Conservation (phyloP, 176 grass and related monocot species). For the Triticum timopheevii region DNA sequence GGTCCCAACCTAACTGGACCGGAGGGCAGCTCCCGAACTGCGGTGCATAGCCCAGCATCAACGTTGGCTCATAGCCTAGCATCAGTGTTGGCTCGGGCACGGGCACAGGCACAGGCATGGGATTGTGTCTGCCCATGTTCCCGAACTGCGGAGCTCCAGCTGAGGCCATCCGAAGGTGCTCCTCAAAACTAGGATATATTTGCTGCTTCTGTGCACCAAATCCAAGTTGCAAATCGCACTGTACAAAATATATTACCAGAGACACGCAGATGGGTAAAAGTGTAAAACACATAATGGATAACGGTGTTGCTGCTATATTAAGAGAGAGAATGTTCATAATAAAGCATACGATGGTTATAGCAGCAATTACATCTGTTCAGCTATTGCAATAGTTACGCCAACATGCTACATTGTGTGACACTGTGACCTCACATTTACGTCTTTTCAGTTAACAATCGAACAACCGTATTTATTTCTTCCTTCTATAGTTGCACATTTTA, state of each 20-base stretch:
- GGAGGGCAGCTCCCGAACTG: slow-evolving; percentile 52
- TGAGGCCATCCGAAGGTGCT: slow-evolving; percentile 60
- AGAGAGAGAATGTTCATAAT: neutral
- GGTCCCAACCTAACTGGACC: slow-evolving; percentile 72
- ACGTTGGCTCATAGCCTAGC: slow-evolving; percentile 68
- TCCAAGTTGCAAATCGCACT: slow-evolving; percentile 53
- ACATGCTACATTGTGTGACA: slow-evolving; percentile 8
- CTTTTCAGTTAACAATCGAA: slow-evolving; percentile 14
- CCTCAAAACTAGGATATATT: slow-evolving; percentile 52
- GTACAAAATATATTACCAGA: slow-evolving; percentile 20
- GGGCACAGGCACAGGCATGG: slow-evolving; percentile 31
- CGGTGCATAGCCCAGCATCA: slow-evolving; percentile 64
- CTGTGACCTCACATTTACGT: neutral
- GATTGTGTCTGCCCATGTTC: slow-evolving; percentile 39
- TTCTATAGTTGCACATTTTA: neutral
- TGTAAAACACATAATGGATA: neutral
- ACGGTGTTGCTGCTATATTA: neutral
- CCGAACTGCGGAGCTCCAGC: slow-evolving; percentile 50
- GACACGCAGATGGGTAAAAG: neutral
- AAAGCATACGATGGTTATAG: slow-evolving; percentile 8
- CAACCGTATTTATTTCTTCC: neutral
- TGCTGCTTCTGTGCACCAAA: slow-evolving; percentile 50
- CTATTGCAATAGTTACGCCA: neutral
- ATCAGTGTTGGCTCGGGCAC: slow-evolving; percentile 50
- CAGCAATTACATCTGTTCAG: slow-evolving; percentile 6